These are phyloP conservation scores for Pulveroboletus sp. DNA, from an alignment of 768 basidiomycete species.

Conservation along the genomic window DNA sequence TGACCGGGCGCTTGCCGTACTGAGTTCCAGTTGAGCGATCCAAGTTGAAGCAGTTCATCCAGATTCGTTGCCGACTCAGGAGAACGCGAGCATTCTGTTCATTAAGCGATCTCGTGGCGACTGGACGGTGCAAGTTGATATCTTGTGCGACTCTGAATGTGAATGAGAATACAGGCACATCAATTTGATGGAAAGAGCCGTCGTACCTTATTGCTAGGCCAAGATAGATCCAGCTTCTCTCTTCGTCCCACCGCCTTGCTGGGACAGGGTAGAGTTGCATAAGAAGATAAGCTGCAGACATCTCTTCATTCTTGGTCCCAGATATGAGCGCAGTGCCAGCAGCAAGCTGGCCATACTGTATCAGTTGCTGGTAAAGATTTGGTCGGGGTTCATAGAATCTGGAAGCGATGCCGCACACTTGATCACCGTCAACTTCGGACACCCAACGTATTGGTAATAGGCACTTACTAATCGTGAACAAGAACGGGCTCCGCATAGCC, in stretches of 20 bases:
- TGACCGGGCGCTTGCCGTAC: slow-evolving; percentile 83
- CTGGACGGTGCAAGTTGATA: slow-evolving; percentile 79
- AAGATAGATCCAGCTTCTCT: slow-evolving; percentile 84
- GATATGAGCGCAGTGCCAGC: slow-evolving; percentile 74
- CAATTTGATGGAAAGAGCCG: neutral
- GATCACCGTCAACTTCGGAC: slow-evolving; percentile 6
- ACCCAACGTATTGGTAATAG: neutral
- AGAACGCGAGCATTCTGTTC: slow-evolving; percentile 82
- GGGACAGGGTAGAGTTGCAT: slow-evolving; percentile 75
- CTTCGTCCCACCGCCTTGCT: slow-evolving; percentile 80
- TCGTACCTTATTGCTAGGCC: slow-evolving; percentile 80
- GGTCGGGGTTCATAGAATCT: slow-evolving; percentile 71
- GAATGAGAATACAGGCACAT: slow-evolving; percentile 5
- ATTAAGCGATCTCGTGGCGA: slow-evolving; percentile 66
- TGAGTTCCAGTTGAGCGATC: slow-evolving; percentile 86
- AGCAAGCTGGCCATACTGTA: slow-evolving; percentile 72
- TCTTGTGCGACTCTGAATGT: slow-evolving; percentile 73
- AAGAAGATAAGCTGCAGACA: slow-evolving; percentile 78
- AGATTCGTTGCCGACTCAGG: slow-evolving; percentile 84
- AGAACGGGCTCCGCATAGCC: slow-evolving; percentile 79
- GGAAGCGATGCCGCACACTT: slow-evolving; percentile 86
- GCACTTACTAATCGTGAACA: slow-evolving; percentile 84
- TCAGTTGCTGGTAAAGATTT: slow-evolving; percentile 62
- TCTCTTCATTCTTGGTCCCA: slow-evolving; percentile 78
- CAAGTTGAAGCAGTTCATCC: slow-evolving; percentile 88